Evolutionary conservation across 768 basidiomycete genomes (phyloP).

Genomic region (Suillus paluster): DNA sequence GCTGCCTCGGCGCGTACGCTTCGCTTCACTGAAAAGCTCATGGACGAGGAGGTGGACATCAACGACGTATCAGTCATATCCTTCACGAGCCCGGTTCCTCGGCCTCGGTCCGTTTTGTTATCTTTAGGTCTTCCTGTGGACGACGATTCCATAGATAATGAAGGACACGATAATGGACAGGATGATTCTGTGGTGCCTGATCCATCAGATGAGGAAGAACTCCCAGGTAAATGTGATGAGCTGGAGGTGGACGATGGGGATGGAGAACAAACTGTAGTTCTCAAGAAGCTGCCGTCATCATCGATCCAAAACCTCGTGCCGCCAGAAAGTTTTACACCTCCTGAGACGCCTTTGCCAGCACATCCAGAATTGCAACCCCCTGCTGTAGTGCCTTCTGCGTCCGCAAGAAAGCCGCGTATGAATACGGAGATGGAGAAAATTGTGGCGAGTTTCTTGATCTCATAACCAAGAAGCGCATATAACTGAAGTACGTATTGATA

Average conservation of each 20-base stretch:
- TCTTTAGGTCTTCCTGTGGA: slow-evolving; percentile 17
- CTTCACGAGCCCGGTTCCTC: slow-evolving; percentile 50
- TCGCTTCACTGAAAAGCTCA: slow-evolving; percentile 63
- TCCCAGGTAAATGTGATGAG: background rate
- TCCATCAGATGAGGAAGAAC: background rate
- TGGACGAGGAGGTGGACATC: slow-evolving; percentile 67
- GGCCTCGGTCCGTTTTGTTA: slow-evolving; percentile 34
- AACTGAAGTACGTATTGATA: slow-evolving; percentile 70
- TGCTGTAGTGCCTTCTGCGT: slow-evolving; percentile 16
- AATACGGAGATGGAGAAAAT: slow-evolving; percentile 69
- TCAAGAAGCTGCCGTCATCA: slow-evolving; percentile 22
- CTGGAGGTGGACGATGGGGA: slow-evolving; percentile 26
- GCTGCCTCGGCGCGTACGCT: slow-evolving; percentile 56
- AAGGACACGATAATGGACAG: background rate
- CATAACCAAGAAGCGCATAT: background rate
- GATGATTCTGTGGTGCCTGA: background rate
- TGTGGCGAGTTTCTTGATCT: slow-evolving; percentile 48
- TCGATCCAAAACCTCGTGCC: background rate
- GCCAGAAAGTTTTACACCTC: background rate
- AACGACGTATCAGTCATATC: slow-evolving; percentile 50
- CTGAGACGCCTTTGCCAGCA: slow-evolving; percentile 13
- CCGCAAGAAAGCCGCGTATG: slow-evolving; percentile 41
- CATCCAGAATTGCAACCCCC: background rate
- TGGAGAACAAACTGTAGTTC: slow-evolving; percentile 35
- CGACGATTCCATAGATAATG: background rate